Evolutionary conservation across 192 early-diverging fungal species (phyloP).

Genomic region (Coemansia sp.): DNA sequence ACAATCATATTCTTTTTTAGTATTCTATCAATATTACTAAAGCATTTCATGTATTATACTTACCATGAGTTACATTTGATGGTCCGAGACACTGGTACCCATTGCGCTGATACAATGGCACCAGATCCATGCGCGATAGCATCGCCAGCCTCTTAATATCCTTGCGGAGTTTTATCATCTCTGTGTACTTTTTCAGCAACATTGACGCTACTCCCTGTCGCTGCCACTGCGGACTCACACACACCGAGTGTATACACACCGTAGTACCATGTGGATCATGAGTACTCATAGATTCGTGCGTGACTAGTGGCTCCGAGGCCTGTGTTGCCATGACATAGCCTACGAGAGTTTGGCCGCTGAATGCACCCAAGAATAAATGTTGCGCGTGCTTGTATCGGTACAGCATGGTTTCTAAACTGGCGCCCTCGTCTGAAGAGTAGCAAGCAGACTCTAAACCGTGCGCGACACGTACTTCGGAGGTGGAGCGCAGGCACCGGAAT

Average conservation of each 20-base stretch:
- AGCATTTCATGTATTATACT: neutral
- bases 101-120: slow-evolving; percentile 63
- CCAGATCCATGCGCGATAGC: slow-evolving; percentile 59
- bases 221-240: slow-evolving; percentile 55
- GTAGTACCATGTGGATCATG: slow-evolving; percentile 66
- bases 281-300: slow-evolving; percentile 64
- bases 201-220: slow-evolving; percentile 62
- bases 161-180: slow-evolving; percentile 18
- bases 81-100: slow-evolving; percentile 62
- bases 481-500: slow-evolving; percentile 16
- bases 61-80: slow-evolving; percentile 66
- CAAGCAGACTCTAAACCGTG: slow-evolving; percentile 23
- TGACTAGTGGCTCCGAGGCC: slow-evolving; percentile 45
- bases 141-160: slow-evolving; percentile 57
- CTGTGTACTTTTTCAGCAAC: slow-evolving; percentile 57
- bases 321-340: slow-evolving; percentile 68
- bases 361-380: slow-evolving; percentile 51
- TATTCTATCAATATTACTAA: neutral
- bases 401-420: slow-evolving; percentile 33
- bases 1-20: neutral
- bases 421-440: slow-evolving; percentile 40
- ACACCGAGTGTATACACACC: slow-evolving; percentile 72
- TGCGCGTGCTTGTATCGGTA: slow-evolving; percentile 36
- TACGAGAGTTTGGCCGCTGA: slow-evolving; percentile 34
- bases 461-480: slow-evolving; percentile 23